Base-by-base conservation (phyloP, 805 yeast species). In the Pichia kluyveri region DNA sequence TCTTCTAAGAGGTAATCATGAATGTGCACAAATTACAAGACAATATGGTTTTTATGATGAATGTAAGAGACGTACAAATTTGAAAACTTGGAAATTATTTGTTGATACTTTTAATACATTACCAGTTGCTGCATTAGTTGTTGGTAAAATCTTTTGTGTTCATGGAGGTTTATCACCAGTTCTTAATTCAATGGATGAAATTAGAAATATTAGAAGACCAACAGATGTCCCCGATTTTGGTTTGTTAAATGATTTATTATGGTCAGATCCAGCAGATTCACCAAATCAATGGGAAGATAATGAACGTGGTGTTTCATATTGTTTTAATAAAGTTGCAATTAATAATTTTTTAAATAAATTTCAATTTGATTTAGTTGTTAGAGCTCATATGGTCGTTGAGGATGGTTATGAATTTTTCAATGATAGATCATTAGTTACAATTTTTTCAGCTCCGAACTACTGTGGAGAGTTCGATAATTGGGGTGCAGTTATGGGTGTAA, bases 401-500 rank as follows among this genome's bases (percentile, higher is more conserved):
- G 89, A 82, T 57, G 89, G 89, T 8, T 82, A 82, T 62, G 89
- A 82, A 62, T 82, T 82, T 57, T 82, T 82, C 69, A 82, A 82
- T 56, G 86, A 83, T 60, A 67, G 85, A 34, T 77, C 83, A 10
- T 68, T 82, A 54, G 88, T 83, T 26, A 82, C 89, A 0, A 87
- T 82, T 23, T 82, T 82, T 59, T 74, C 81, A 45, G 89, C 89
- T 3, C 89, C 88, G 11, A 82, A 82, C 62, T 82, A 82, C 61
- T 82, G 88, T 59, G 88, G 89, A n/a, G 89, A 82, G 63, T 82
- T 82, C 59, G 87, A 89, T 63, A 88, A 88, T 59, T 88, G 96
- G 96, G 96, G 96, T 26, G 99, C 99, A 2, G 97, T 91, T 6
- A 91, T 91, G 98, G 82, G 95, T 57, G 98, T 91, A 15, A 79